Evolutionary conservation across 2,329 filamentous ascomycete species (phyloP).

Genomic region (Falciphora oryzae): DNA sequence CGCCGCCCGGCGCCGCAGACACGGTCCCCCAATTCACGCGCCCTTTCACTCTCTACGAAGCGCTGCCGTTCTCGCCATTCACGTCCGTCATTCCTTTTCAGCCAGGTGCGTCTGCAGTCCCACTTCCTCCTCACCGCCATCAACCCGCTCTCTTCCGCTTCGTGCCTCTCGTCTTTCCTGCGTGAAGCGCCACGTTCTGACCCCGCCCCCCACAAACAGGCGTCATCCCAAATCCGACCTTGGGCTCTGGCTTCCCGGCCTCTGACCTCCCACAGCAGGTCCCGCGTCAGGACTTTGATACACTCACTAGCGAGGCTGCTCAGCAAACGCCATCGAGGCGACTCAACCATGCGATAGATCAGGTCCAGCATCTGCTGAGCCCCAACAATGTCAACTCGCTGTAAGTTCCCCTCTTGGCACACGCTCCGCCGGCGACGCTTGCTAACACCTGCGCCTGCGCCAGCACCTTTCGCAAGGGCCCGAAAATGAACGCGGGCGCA

Average conservation of each 20-base stretch:
- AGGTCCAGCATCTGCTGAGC: constrained; percentile 69
- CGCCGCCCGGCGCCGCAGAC: constrained; percentile 13
- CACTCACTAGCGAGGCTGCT: constrained; percentile 64
- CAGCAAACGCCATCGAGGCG: constrained; percentile 55
- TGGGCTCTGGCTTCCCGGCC: constrained; percentile 50
- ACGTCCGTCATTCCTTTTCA: constrained; percentile 75
- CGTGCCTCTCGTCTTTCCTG: constrained; percentile 10
- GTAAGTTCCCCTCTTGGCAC: constrained; percentile 32
- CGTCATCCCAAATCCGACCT: constrained; percentile 58
- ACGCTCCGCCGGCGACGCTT: background rate
- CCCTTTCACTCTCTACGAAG: constrained; percentile 64
- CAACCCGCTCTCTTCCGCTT: constrained; percentile 10
- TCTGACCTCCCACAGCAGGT: constrained; percentile 46
- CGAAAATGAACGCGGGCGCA: constrained; percentile 15
- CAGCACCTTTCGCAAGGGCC: constrained; percentile 8
- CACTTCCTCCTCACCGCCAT: background rate
- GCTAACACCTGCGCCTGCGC: background rate
- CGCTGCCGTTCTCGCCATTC: constrained; percentile 76
- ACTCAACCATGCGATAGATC: constrained; percentile 65
- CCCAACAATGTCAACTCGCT: constrained; percentile 65
- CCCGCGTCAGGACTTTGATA: constrained; percentile 51
- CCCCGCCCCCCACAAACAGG: constrained; percentile 34
- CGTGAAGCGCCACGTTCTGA: constrained; percentile 2
- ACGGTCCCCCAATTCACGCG: constrained; percentile 22
- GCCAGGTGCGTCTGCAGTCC: constrained; percentile 47